A percentile compares a stretch with the other conserved stretches of the same genome.
Evolutionary conservation across 805 yeast species (phyloP).

Genomic region (Nakazawaea wyomingensis): DNA sequence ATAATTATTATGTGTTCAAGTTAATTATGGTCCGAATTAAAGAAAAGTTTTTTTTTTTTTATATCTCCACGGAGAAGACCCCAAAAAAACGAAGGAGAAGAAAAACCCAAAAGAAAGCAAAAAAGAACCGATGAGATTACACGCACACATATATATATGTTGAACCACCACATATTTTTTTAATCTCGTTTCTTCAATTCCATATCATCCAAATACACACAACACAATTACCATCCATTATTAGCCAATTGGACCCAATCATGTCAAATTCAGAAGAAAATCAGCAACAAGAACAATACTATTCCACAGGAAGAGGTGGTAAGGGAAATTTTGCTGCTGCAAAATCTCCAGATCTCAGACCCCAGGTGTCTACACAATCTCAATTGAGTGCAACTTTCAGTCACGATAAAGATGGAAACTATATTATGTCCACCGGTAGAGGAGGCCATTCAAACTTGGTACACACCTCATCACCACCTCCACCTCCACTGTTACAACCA

Average conservation of each 20-base stretch:
- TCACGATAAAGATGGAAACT: conserved; percentile 27
- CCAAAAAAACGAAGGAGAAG: no score
- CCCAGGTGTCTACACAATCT: conserved; percentile 14
- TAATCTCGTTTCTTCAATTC: no score
- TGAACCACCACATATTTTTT: no score
- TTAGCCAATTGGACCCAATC: neutral
- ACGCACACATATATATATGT: no score
- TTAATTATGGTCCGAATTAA: no score
- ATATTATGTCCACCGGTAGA: conserved; percentile 47
- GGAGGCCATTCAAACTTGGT: conserved; percentile 54
- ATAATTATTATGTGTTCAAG: no score
- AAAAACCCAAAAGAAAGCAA: no score
- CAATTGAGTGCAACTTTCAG: conserved; percentile 19
- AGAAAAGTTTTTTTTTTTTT: no score
- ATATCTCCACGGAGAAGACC: no score
- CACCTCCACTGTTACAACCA: conserved; percentile 32
- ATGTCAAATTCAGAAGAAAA: neutral
- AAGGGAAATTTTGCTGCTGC: conserved; percentile 26
- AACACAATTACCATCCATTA: neutral
- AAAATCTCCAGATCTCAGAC: conserved; percentile 12
- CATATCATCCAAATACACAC: neutral
- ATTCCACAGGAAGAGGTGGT: conserved; percentile 49
- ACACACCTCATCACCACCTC: conserved; percentile 35
- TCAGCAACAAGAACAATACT: conserved; percentile 15
- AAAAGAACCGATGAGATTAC: no score